phyloP scores from a whole-genome alignment of 768 basidiomycete genomes.

The Suillus placidus region DNA sequence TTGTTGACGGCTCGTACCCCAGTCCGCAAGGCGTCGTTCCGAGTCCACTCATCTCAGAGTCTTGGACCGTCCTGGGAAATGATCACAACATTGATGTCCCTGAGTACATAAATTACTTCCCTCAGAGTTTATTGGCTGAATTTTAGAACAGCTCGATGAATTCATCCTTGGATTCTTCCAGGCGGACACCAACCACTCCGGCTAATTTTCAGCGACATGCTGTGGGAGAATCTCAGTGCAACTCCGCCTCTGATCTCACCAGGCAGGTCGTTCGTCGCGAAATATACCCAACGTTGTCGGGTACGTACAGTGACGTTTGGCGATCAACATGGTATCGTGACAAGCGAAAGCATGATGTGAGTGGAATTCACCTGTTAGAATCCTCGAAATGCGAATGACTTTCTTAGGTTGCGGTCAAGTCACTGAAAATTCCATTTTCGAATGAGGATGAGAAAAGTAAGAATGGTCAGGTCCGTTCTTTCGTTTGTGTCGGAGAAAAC shows the following conservation, averaged over 20 bases:
- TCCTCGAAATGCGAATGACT: background rate
- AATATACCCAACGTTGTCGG: background rate
- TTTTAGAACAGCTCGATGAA: background rate
- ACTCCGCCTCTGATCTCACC: background rate
- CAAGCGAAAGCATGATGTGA: background rate
- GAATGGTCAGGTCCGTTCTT: background rate
- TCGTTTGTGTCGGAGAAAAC: background rate
- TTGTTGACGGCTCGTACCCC: background rate
- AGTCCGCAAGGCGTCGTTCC: background rate
- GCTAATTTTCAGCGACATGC: background rate
- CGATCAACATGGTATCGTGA: background rate
- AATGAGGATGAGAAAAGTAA: background rate
- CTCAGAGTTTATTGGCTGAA: background rate
- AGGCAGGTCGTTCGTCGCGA: background rate
- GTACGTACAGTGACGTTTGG: slow-evolving; percentile 1
- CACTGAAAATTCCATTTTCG: background rate
- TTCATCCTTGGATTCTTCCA: background rate
- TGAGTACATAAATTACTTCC: background rate
- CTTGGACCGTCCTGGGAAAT: background rate
- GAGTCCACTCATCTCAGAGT: background rate
- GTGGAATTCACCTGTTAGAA: background rate
- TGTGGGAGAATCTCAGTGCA: background rate
- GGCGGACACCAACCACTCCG: background rate
- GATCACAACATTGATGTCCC: background rate
- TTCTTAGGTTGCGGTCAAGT: slow-evolving; percentile 1